Evolutionary conservation across 805 yeast species (phyloP).

Genomic region (Hanseniaspora osmophila): DNA sequence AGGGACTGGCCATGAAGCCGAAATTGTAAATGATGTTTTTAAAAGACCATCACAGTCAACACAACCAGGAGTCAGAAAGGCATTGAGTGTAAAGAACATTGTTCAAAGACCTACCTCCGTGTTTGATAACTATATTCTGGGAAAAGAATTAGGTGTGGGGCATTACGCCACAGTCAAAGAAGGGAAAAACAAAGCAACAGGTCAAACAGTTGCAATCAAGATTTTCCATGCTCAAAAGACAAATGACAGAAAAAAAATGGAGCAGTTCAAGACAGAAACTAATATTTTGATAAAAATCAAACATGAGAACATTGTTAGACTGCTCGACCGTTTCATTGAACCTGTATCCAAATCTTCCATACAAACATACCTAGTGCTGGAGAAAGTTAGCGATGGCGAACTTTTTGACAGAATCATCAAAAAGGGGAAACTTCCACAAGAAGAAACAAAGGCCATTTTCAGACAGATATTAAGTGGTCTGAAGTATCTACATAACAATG

Average conservation of each 20-base stretch:
- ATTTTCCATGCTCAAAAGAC: constrained; percentile 46
- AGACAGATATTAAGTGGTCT: constrained; percentile 55
- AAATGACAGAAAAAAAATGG: constrained; percentile 26
- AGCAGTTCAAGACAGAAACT: constrained; percentile 49
- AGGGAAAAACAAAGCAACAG: constrained; percentile 42
- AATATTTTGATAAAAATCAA: constrained; percentile 47
- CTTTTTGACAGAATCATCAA: constrained; percentile 56
- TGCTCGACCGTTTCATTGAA: constrained; percentile 45
- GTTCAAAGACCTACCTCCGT: constrained; percentile 24
- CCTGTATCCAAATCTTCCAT: constrained; percentile 32
- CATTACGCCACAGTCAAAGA: constrained; percentile 75
- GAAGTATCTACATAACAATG: constrained; percentile 49
- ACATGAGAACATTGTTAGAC: constrained; percentile 58
- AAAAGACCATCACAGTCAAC: not conserved
- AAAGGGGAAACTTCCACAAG: constrained; percentile 45
- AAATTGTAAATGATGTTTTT: not conserved
- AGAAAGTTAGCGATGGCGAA: constrained; percentile 64
- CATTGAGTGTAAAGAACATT: not conserved
- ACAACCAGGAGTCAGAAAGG: not conserved
- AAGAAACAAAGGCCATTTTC: constrained; percentile 48
- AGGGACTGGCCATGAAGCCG: not conserved
- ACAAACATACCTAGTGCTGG: constrained; percentile 47
- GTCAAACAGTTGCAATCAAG: constrained; percentile 56
- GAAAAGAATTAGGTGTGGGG: constrained; percentile 55
- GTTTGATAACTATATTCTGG: constrained; percentile 36